Base-by-base conservation (phyloP, 805 yeast genomes). In the Saccharomyces mikatae region DNA sequence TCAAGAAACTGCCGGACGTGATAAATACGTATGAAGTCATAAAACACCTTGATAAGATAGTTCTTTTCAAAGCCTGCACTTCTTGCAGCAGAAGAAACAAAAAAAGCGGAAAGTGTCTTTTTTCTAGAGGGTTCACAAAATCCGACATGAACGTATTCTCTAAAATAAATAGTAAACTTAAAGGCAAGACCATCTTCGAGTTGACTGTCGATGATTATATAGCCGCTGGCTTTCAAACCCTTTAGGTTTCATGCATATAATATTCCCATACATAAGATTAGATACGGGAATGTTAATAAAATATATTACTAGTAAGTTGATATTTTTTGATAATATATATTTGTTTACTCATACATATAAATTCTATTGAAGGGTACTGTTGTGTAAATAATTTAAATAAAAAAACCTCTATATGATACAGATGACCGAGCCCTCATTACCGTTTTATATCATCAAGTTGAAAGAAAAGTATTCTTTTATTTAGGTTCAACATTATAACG, bases 401-500 rank as follows among this genome's bases (percentile, higher is more conserved):
- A 48, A 48, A 48, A 48, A 48, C 27, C 32, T 26, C 44, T 36
- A 36, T 36, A 36, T 36, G 44, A 36, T 36, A 36, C 44, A 36
- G 17, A 17, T 36, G 44, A 36, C 44, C 22, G 17, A 36, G 24
- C 44, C 44, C 24, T 36, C 24, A 17, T 36, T 17, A 36, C 24
- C 30, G 17, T 48, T 31, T 14, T 48, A 36, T 10, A 36, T 36
- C 21, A 36, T 36, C 22, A 36, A 36, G 11, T 8, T 36, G 10
- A 24, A n/a, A n/a, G 24, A 9, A n/a, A 46, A 21, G 48, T 24
- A 2, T 46, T 41, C 21, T 10, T 50, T 56, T 62, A 73, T 63
- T 71, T 72, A 49, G 90, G 96, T 52, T 79, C 84, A 52, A 91
- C 96, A 64, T 88, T 88, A 75, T 89, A 92, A 60, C 86, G 83